A percentile compares a stretch with the other conserved stretches of the same genome.
Conservation (phyloP, 2,329 filamentous ascomycete species). For the Emergomyces africanus region DNA sequence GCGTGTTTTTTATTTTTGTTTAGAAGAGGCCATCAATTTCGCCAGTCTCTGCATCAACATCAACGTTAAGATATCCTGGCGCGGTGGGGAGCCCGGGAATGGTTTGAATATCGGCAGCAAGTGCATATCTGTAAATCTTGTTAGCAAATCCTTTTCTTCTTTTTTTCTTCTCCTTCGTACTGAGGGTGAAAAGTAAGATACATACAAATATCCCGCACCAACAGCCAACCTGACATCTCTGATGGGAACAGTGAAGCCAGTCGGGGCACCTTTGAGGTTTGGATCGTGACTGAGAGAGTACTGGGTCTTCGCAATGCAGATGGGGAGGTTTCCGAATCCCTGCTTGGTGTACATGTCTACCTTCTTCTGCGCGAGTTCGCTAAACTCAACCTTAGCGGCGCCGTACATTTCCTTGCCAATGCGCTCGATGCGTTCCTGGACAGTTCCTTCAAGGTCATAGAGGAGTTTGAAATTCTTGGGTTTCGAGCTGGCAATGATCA, state of each 20-base stretch:
- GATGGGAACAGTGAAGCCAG: slow-evolving; percentile 88
- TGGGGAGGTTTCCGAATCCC: slow-evolving; percentile 83
- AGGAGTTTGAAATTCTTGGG: slow-evolving; percentile 79
- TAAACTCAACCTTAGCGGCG: slow-evolving; percentile 78
- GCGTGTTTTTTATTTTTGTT: too few species aligned
- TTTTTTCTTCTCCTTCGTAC: neutral
- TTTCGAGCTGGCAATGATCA: slow-evolving; percentile 71
- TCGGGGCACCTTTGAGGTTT: slow-evolving; percentile 84
- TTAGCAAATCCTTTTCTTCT: slow-evolving; percentile 10
- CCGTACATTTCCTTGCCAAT: slow-evolving; percentile 95
- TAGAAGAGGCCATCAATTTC: slow-evolving; percentile 87
- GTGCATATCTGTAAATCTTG: slow-evolving; percentile 55
- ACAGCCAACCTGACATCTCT: slow-evolving; percentile 88
- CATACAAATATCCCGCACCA: slow-evolving; percentile 81
- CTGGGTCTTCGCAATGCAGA: slow-evolving; percentile 97
- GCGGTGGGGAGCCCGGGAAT: slow-evolving; percentile 93
- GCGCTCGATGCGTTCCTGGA: slow-evolving; percentile 79
- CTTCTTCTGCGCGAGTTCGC: slow-evolving; percentile 88
- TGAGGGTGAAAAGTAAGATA: slow-evolving; percentile 12
- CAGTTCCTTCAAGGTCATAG: slow-evolving; percentile 64
- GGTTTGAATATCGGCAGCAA: slow-evolving; percentile 95
- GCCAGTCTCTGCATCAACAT: slow-evolving; percentile 66
- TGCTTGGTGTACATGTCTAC: slow-evolving; percentile 88
- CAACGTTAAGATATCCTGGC: slow-evolving; percentile 89
- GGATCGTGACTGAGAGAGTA: slow-evolving; percentile 93